Evolutionary conservation across 805 yeast species (phyloP).

Genomic region (Yarrowia sp.): DNA sequence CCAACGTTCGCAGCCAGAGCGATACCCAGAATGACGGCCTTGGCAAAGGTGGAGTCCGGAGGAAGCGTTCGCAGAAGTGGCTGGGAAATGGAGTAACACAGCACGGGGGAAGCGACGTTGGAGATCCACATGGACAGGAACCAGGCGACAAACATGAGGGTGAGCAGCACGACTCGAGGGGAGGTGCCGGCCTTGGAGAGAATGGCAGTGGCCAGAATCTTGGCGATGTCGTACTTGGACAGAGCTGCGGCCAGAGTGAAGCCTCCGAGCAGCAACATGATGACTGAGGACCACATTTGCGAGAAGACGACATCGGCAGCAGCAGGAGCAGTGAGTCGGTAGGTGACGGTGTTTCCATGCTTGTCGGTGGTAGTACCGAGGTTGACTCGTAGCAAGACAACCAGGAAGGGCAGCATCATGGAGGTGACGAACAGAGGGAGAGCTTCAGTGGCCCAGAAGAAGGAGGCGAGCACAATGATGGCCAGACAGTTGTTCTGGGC

Average conservation of each 20-base stretch:
- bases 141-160: constrained; percentile 85
- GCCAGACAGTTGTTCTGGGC: constrained; percentile 84
- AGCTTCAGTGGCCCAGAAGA: constrained; percentile 95
- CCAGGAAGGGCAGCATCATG: constrained; percentile 77
- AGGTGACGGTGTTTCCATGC: constrained; percentile 48
- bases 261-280: constrained; percentile 89
- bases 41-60: constrained; percentile 75
- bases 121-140: constrained; percentile 95
- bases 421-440: constrained; percentile 92
- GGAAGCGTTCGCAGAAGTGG: constrained; percentile 87
- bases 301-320: constrained; percentile 82
- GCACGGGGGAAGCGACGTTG: constrained; percentile 96
- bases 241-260: constrained; percentile 94
- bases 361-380: constrained; percentile 58
- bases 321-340: constrained; percentile 61
- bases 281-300: constrained; percentile 95
- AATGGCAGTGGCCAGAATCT: constrained; percentile 79
- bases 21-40: constrained; percentile 86
- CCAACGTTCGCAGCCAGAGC: constrained; percentile 93
- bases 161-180: constrained; percentile 76
- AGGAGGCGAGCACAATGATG: constrained; percentile 76
- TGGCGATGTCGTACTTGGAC: constrained; percentile 89
- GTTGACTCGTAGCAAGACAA: constrained; percentile 74
- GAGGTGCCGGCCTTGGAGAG: constrained; percentile 84
- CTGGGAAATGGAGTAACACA: constrained; percentile 88